A percentile compares a stretch with the other conserved stretches of the same genome.
phyloP scores from a whole-genome alignment of 1,284 basidiomycete species.

The Papiliotrema laurentii region DNA sequence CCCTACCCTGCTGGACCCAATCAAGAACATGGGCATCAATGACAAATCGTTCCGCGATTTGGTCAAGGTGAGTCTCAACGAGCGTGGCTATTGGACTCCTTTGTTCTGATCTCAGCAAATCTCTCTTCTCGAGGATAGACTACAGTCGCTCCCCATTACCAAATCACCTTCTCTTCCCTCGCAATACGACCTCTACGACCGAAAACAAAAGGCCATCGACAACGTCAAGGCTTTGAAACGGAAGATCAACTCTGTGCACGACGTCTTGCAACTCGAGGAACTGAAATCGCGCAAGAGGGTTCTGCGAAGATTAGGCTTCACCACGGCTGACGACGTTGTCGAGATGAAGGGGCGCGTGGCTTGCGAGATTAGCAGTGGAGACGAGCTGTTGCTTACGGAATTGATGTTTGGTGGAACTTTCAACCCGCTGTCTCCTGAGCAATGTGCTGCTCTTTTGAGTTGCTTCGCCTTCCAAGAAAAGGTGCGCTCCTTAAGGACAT shows the following conservation, averaged over 20 bases:
- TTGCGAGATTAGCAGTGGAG: conserved; percentile 96
- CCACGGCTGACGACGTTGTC: conserved; percentile 82
- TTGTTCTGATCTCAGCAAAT: conserved; percentile 66
- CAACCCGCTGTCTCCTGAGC: conserved; percentile 82
- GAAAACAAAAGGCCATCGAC: conserved; percentile 68
- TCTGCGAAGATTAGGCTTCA: conserved; percentile 85
- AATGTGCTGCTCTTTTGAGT: conserved; percentile 85
- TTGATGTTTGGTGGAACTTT: conserved; percentile 97
- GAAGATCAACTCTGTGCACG: conserved; percentile 81
- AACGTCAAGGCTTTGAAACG: conserved; percentile 73
- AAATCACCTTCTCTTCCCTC: conserved; percentile 68
- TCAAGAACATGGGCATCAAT: conserved; percentile 93
- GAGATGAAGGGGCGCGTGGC: conserved; percentile 98
- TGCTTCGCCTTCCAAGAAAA: conserved; percentile 99
- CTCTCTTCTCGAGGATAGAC: conserved; percentile 72
- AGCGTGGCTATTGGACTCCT: not conserved
- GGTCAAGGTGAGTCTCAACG: conserved; percentile 58
- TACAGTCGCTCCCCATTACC: conserved; percentile 70
- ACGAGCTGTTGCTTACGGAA: conserved; percentile 93
- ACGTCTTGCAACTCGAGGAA: conserved; percentile 93
- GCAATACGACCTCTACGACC: conserved; percentile 72
- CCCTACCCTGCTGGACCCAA: conserved; percentile 81
- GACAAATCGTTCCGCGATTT: conserved; percentile 88
- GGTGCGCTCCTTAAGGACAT: conserved; percentile 51
- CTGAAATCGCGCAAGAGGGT: conserved; percentile 94